Evolutionary conservation across 192 early-diverging fungal species (phyloP), one percentile per base, ranked within the genome.

Genomic region (Rhizoclosmatium globosum): DNA sequence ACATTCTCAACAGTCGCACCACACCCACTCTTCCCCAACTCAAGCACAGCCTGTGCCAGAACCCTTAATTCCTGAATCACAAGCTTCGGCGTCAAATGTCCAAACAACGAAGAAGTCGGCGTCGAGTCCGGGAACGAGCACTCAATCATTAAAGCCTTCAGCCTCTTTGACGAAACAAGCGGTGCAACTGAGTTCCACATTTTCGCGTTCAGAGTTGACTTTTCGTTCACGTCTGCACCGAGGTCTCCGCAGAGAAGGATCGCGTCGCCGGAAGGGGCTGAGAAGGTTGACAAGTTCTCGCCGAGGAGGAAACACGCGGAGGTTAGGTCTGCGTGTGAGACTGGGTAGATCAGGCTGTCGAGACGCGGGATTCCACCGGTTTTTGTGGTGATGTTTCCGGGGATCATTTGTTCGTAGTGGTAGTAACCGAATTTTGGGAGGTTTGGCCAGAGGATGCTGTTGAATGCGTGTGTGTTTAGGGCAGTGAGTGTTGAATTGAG

Each of bases 241-340:
- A 77, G 39, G 31, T 77, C 76, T 13, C 76, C 76, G 42, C 76
- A 77, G n/a, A 77, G 50, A 68, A 77, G 15, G 15, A 65, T 42
- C 2, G 19, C 41, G 21, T 9, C 45, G 7, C 17, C 45, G 4
- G 47, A 17, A 31, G n/a, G 7, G 9, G 7, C 42, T 19, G 38
- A 2, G 62, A 17, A 23, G 23, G 21, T 11, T 9, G 50, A 53
- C 6, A 72, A 47, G 31, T 72, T 41, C 23, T 50, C 17, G 42
- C 70, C 48, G 17, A 72, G 47, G 2, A 77, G 50, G 66, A 77
- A 77, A 48, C 76, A 77, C n/a, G 76, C 70, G 17, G 76, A 77
- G 15, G 56, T 7, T 2, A 56, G 13, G 17, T 38, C 38, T 9
- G n/a, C 41, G 38, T 77, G 76, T 9, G 47, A 56, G 41, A 77